Percentiles rank a stretch among this genome's conserved stretches.
phyloP scores from a whole-genome alignment of 2,329 filamentous ascomycete genomes.

The Nannizziopsis arthrosporioides region DNA sequence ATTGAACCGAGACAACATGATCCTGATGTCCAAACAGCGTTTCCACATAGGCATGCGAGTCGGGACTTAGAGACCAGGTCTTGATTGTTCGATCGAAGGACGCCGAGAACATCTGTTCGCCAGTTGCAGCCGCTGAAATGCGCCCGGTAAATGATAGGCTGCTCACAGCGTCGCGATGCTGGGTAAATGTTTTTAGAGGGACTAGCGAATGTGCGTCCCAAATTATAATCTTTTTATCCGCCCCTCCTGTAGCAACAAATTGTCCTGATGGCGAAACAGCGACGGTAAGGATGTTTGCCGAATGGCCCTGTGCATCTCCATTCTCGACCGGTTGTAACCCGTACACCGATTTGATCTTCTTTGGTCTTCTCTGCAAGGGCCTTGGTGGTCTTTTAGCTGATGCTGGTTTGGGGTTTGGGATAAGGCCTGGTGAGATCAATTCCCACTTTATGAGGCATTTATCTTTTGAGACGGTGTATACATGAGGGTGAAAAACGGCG shows the following conservation, averaged over 20 bases:
- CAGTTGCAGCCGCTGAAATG: constrained; percentile 43
- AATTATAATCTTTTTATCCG: constrained; percentile 72
- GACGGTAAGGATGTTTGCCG: constrained; percentile 66
- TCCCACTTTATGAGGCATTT: constrained; percentile 79
- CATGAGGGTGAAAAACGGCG: constrained; percentile 64
- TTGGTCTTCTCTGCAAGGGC: constrained; percentile 34
- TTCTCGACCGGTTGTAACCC: constrained; percentile 33
- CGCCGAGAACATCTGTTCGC: constrained; percentile 81
- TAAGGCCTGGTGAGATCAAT: constrained; percentile 43
- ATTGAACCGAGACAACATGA: constrained; percentile 70
- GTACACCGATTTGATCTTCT: constrained; percentile 39
- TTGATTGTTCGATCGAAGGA: constrained; percentile 90
- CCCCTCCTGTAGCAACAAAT: constrained; percentile 80
- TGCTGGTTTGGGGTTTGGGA: constrained; percentile 37
- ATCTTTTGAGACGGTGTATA: constrained; percentile 84
- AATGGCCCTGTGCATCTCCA: constrained; percentile 56
- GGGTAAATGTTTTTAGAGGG: constrained; percentile 72
- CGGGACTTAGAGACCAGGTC: constrained; percentile 66
- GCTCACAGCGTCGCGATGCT: constrained; percentile 80
- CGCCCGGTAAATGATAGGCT: constrained; percentile 74
- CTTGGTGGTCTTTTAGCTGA: constrained; percentile 49
- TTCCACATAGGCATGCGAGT: constrained; percentile 87
- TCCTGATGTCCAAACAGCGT: constrained; percentile 96
- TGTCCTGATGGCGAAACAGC: constrained; percentile 82
- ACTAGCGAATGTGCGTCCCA: constrained; percentile 73